Percentiles rank a stretch among this genome's conserved stretches.
phyloP scores from a whole-genome alignment of 1,284 basidiomycete species.

The Boletus holoroseus region DNA sequence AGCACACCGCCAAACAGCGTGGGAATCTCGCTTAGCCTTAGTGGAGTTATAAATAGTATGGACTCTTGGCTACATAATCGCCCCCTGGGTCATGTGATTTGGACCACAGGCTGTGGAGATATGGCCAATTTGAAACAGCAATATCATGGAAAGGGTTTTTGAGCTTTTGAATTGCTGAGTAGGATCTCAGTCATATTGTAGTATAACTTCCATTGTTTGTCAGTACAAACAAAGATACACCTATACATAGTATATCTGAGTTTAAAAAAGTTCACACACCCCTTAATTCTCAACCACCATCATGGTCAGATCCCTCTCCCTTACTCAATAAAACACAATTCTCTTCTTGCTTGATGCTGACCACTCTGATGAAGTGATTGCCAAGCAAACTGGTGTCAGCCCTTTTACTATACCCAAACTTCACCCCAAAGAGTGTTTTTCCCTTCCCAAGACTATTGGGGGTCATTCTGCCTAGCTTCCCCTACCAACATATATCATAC shows the following conservation, averaged over 20 bases:
- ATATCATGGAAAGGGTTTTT: too few species aligned
- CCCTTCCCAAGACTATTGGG: background rate
- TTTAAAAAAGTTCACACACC: background rate
- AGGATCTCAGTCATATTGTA: too few species aligned
- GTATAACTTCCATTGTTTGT: too few species aligned
- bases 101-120: too few species aligned
- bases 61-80: too few species aligned
- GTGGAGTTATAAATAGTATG: too few species aligned
- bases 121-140: too few species aligned
- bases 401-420: background rate
- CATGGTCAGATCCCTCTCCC: background rate
- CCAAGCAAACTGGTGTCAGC: background rate
- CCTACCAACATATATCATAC: background rate
- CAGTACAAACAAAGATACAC: background rate
- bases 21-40: too few species aligned
- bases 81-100: too few species aligned
- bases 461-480: background rate
- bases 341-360: background rate
- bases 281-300: background rate
- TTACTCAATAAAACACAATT: background rate
- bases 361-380: background rate
- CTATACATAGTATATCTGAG: background rate
- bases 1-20: too few species aligned
- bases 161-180: too few species aligned
- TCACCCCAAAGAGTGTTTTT: too few species aligned